Conservation (phyloP, 2,329 filamentous ascomycete species). For the Cladobotryum protrusum region DNA sequence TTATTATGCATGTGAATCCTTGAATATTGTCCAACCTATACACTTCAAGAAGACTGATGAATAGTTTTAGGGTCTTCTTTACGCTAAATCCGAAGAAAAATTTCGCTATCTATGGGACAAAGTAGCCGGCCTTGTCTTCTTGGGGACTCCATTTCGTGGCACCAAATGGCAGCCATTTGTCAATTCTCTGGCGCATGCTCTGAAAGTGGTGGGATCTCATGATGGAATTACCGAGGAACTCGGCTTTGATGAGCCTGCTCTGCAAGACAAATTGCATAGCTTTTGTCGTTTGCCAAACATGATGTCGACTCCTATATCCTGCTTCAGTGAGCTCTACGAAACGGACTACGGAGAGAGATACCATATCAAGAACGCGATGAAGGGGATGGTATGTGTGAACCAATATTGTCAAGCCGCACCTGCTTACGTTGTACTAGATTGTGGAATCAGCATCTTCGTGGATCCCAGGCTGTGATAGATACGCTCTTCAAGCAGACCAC, state of each 20-base stretch:
- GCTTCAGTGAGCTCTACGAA: conserved; percentile 15
- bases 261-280: conserved; percentile 14
- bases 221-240: conserved; percentile 13
- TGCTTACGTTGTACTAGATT: conserved; percentile 4
- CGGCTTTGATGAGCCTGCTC: conserved; percentile 8
- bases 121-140: too few species aligned
- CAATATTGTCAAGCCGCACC: background rate
- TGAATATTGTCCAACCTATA: too few species aligned
- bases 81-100: too few species aligned
- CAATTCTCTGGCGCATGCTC: conserved; percentile 5
- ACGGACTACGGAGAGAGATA: conserved; percentile 14
- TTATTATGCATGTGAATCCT: too few species aligned
- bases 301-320: conserved; percentile 3
- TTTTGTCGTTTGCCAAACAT: conserved; percentile 14
- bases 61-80: too few species aligned
- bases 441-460: conserved; percentile 8
- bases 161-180: conserved; percentile 1
- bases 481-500: conserved; percentile 8
- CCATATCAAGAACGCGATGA: conserved; percentile 2
- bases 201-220: conserved; percentile 13
- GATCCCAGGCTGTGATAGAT: conserved; percentile 7
- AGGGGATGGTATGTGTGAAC: conserved; percentile 1
- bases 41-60: too few species aligned
- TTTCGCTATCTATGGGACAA: too few species aligned
- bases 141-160: too few species aligned